Percentiles rank a stretch among this genome's conserved stretches.
These are phyloP conservation scores for Boletus reticulatus DNA, from an alignment of 768 basidiomycete genomes.

Conservation along the genomic window DNA sequence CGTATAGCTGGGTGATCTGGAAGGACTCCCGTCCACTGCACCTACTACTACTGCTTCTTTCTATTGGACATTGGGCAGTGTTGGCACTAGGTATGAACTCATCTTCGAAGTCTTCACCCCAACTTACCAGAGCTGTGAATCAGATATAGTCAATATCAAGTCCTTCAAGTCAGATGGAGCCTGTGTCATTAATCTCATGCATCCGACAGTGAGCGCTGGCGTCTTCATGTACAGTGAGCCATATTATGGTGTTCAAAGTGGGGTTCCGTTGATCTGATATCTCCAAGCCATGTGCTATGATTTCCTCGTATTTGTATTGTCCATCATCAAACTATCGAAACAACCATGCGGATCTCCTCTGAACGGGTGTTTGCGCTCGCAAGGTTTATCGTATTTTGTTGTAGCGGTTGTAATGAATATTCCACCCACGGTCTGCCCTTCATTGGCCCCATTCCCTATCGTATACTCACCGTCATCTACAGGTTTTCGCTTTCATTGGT, in stretches of 20 bases:
- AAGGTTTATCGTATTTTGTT: conserved; percentile 18
- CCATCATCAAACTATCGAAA: conserved; percentile 13
- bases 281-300: conserved; percentile 20
- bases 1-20: conserved; percentile 28
- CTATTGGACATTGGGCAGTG: conserved; percentile 27
- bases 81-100: conserved; percentile 11
- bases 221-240: conserved; percentile 20
- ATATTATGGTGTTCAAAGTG: background rate
- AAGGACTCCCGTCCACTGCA: conserved; percentile 12
- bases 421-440: conserved; percentile 4
- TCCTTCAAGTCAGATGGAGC: background rate
- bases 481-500: conserved; percentile 12
- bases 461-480: background rate
- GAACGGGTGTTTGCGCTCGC: conserved; percentile 8
- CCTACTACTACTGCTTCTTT: conserved; percentile 5
- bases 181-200: conserved; percentile 1
- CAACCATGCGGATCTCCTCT: conserved; percentile 9
- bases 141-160: conserved; percentile 7
- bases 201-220: conserved; percentile 1
- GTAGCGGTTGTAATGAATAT: background rate
- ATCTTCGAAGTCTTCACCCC: background rate
- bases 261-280: background rate
- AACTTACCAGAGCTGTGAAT: background rate
- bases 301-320: conserved; percentile 16
- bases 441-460: accelerated